These are phyloP conservation scores for Ogataea zsoltii DNA, from an alignment of 805 yeast species.

Conservation along the genomic window DNA sequence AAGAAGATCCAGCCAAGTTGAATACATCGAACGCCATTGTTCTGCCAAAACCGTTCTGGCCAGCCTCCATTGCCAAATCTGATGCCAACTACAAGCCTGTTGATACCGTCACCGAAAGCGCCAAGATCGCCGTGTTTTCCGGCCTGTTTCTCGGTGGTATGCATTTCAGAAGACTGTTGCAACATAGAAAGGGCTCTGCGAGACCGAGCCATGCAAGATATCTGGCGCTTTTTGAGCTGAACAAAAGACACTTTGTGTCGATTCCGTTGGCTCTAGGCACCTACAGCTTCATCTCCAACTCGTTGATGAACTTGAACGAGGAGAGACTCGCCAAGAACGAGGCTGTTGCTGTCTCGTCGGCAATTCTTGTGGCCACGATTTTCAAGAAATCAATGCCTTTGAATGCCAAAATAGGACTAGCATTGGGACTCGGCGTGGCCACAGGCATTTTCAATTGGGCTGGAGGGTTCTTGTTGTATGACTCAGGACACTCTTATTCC, in stretches of 20 bases:
- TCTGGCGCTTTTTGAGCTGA: constrained; percentile 32
- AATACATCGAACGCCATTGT: neutral
- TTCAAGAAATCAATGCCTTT: constrained; percentile 30
- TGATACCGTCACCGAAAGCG: constrained; percentile 33
- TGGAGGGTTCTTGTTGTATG: constrained; percentile 46
- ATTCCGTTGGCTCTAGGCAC: constrained; percentile 36
- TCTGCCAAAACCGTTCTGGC: constrained; percentile 34
- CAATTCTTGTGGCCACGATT: constrained; percentile 23
- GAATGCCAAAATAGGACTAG: constrained; percentile 46
- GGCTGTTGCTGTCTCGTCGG: constrained; percentile 27
- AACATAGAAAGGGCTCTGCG: constrained; percentile 38
- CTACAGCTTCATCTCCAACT: constrained; percentile 34
- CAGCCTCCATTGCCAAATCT: constrained; percentile 15
- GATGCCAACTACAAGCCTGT: constrained; percentile 27
- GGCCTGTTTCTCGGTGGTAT: constrained; percentile 37
- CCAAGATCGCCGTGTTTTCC: constrained; percentile 30
- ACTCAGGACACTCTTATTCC: constrained; percentile 45
- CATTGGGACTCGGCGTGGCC: constrained; percentile 44
- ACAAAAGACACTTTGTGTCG: constrained; percentile 32
- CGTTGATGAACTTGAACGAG: constrained; percentile 34
- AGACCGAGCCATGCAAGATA: constrained; percentile 40
- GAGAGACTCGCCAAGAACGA: constrained; percentile 30
- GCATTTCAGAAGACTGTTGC: constrained; percentile 38
- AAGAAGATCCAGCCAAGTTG: neutral
- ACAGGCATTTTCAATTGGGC: constrained; percentile 56